Evolutionary conservation across 2,329 filamentous ascomycete species (phyloP).

Genomic region (Diaporthe vaccinii): DNA sequence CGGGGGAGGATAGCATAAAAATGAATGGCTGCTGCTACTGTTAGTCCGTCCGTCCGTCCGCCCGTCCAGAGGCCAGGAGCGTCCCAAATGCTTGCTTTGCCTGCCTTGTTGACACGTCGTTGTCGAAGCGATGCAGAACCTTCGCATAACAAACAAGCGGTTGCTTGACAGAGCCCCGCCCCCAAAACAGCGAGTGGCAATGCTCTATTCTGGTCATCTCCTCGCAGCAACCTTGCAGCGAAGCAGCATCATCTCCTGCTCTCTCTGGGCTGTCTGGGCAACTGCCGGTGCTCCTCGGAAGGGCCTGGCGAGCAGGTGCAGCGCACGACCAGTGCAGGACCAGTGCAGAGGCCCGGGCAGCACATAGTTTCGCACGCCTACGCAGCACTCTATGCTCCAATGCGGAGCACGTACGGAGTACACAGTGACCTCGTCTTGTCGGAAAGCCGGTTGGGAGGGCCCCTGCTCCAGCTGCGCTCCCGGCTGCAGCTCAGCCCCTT

Average conservation of each 20-base stretch:
- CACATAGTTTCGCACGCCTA: conserved; percentile 12
- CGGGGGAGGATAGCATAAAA: conserved; percentile 11
- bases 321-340: not conserved
- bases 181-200: conserved; percentile 14
- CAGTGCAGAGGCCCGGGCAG: conserved; percentile 13
- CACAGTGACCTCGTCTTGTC: not conserved
- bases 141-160: conserved; percentile 18
- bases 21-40: conserved; percentile 14
- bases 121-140: conserved; percentile 26
- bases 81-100: conserved; percentile 8
- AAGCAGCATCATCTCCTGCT: not conserved
- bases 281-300: conserved; percentile 13
- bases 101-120: conserved; percentile 28
- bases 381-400: not conserved
- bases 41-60: not conserved
- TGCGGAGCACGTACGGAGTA: not conserved
- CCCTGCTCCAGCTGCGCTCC: conserved; percentile 25
- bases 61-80: not conserved
- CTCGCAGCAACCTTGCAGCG: conserved; percentile 4
- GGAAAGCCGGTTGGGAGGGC: conserved; percentile 2
- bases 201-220: conserved; percentile 6
- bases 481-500: conserved; percentile 15
- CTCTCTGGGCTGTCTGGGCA: conserved; percentile 8
- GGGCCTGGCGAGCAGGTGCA: not conserved
- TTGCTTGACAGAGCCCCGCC: conserved; percentile 15